These are phyloP conservation scores for Haplosporangium sp. DNA, from an alignment of 371 early-diverging fungal genomes.

Conservation along the genomic window DNA sequence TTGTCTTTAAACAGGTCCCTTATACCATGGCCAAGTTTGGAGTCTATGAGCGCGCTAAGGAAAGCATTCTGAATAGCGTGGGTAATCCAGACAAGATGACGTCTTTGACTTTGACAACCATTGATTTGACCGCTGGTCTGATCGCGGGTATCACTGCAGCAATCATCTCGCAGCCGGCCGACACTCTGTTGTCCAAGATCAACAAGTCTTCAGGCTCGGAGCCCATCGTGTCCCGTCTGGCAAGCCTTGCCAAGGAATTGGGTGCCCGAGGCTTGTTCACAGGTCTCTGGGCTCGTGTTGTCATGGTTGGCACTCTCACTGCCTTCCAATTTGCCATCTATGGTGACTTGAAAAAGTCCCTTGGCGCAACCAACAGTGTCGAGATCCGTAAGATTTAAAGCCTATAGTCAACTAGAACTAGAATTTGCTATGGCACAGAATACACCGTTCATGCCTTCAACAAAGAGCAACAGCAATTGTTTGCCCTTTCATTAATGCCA, in stretches of 20 bases:
- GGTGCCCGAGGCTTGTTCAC: slow-evolving; percentile 73
- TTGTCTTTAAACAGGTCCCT: slow-evolving; percentile 77
- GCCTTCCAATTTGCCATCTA: slow-evolving; percentile 70
- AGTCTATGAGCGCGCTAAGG: slow-evolving; percentile 79
- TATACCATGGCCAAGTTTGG: slow-evolving; percentile 96
- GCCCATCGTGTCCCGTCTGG: slow-evolving; percentile 53
- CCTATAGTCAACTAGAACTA: too few species aligned
- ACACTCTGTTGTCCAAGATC: slow-evolving; percentile 92
- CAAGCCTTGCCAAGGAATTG: slow-evolving; percentile 62
- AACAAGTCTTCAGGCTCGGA: slow-evolving; percentile 68
- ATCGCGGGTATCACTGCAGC: slow-evolving; percentile 94
- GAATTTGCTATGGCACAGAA: too few species aligned
- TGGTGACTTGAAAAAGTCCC: slow-evolving; percentile 72
- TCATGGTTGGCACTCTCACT: slow-evolving; percentile 78
- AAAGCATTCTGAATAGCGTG: slow-evolving; percentile 59
- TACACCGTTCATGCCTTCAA: too few species aligned
- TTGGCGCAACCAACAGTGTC: slow-evolving; percentile 72
- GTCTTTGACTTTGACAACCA: slow-evolving; percentile 66
- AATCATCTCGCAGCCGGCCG: slow-evolving; percentile 96
- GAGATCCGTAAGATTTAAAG: slow-evolving; percentile 60
- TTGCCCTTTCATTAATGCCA: not conserved
- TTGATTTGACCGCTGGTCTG: slow-evolving; percentile 89
- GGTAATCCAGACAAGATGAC: slow-evolving; percentile 67
- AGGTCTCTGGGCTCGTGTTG: slow-evolving; percentile 79
- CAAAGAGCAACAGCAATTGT: not conserved